Evolutionary conservation across 768 basidiomycete genomes (phyloP), one percentile per base, ranked within the genome.

Genomic region (Cantharellus cinnabarinus): DNA sequence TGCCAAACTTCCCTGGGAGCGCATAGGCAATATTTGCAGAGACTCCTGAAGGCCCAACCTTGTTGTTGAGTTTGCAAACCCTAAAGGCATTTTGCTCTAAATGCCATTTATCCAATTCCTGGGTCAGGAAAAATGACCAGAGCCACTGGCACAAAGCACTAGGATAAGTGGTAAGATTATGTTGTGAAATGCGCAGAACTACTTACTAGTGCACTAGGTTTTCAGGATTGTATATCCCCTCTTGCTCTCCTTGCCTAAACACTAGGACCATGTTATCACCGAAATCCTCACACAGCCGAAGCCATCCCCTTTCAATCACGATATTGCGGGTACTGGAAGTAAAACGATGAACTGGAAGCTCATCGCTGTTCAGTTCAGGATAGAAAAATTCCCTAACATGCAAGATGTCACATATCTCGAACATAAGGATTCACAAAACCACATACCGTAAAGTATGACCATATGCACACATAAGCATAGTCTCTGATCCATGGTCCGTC

Each of bases 401-500:
- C 20, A 29, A 29, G 20, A 29, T 29, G 20, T 29, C 20, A 29
- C 20, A 29, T 29, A 29, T 29, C 20, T 29, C 20, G 20, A 29
- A 29, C 20, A 1, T 29, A 29, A 29, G 20, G 20, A 29, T 29
- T 29, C 20, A 29, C 20, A 29, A 29, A 29, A 29, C 20, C 20
- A 29, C 20, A 29, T 59, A 72, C 71, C 66, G 58, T 2, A 72
- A 59, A 0, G 69, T 69, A 56, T 67, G 71, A 2, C 56, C 62
- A 42, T 69, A 57, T 1, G 69, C 69, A 67, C 58, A 73, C 0
- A 69, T 40, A 34, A 65, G 56, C 1, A 68, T 71, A 0, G 71
- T 73, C 54, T 75, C 72, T 0, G 68, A 67, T 0, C 72, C 69
- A 62, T 69, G 71, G 52, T 74, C 73, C 0, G 68, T 71, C 1